A percentile compares a stretch with the other conserved stretches of the same genome.
phyloP scores from a whole-genome alignment of 495 filamentous ascomycete species.

The Glonium stellatum region DNA sequence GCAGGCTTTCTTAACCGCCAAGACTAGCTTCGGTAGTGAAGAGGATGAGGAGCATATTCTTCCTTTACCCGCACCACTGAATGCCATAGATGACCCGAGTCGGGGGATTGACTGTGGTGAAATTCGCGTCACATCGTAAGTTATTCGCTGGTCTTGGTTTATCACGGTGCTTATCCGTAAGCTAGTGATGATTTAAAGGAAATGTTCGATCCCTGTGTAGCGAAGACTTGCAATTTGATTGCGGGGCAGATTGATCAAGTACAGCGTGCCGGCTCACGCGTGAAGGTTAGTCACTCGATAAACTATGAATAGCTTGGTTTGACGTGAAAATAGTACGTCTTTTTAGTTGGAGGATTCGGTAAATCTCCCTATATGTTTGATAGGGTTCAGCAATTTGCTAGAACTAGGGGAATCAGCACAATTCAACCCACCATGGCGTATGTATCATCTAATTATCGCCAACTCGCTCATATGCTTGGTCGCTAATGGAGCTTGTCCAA shows the following conservation, averaged over 20 bases:
- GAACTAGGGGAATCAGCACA: background rate
- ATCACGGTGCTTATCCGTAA: background rate
- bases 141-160: background rate
- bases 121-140: slow-evolving; percentile 11
- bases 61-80: slow-evolving; percentile 10
- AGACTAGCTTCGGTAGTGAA: slow-evolving; percentile 11
- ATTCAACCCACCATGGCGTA: slow-evolving; percentile 13
- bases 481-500: background rate
- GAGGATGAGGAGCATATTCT: slow-evolving; percentile 16
- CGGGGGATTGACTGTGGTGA: slow-evolving; percentile 15
- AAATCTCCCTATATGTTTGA: slow-evolving; percentile 15
- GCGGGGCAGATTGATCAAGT: slow-evolving; percentile 10
- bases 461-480: background rate
- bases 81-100: slow-evolving; percentile 6
- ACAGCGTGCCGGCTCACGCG: background rate
- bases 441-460: background rate
- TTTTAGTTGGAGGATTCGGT: slow-evolving; percentile 16
- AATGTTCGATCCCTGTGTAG: slow-evolving; percentile 13
- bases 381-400: background rate
- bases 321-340: slow-evolving; percentile 10
- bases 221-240: slow-evolving; percentile 4
- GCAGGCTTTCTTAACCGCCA: slow-evolving; percentile 14
- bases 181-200: slow-evolving; percentile 6
- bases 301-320: background rate
- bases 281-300: slow-evolving; percentile 8